Evolutionary conservation across 805 yeast species (phyloP).

Genomic region (Sugiyamaella qingdaonensis): DNA sequence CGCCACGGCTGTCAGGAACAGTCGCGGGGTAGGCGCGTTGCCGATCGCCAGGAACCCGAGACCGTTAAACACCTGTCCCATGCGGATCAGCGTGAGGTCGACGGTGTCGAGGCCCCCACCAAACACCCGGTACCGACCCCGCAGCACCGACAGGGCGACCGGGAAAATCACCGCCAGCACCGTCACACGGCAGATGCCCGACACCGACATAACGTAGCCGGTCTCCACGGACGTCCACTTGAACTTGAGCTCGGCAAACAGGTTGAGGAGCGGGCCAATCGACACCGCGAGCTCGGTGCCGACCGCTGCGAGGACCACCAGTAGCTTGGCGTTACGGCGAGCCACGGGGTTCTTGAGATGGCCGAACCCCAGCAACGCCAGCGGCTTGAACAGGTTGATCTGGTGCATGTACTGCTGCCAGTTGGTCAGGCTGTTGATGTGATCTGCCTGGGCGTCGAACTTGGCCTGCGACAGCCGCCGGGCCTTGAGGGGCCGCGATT

Average conservation of each 20-base stretch:
- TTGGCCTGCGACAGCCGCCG: conserved; percentile 19
- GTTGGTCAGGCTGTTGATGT: not conserved
- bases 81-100: conserved; percentile 19
- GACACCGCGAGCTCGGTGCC: conserved; percentile 18
- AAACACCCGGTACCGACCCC: conserved; percentile 4
- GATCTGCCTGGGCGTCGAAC: conserved; percentile 9
- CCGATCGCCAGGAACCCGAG: conserved; percentile 19
- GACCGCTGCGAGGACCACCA: conserved; percentile 16
- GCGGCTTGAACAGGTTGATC: conserved; percentile 27
- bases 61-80: conserved; percentile 17
- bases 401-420: conserved; percentile 14
- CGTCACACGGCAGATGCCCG: conserved; percentile 26
- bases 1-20: conserved; percentile 13
- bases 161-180: conserved; percentile 26
- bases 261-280: conserved; percentile 22
- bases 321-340: conserved; percentile 20
- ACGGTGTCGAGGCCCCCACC: conserved; percentile 18
- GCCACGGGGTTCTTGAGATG: conserved; percentile 13
- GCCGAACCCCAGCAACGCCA: conserved; percentile 20
- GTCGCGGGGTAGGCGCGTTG: conserved; percentile 20
- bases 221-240: conserved; percentile 32
- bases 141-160: conserved; percentile 14
- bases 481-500: conserved; percentile 21
- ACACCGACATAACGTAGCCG: conserved; percentile 29
- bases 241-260: conserved; percentile 29